These are phyloP conservation scores for Crithidia fasciculata DNA, from an alignment of 208 protist genomes.

Conservation along the genomic window DNA sequence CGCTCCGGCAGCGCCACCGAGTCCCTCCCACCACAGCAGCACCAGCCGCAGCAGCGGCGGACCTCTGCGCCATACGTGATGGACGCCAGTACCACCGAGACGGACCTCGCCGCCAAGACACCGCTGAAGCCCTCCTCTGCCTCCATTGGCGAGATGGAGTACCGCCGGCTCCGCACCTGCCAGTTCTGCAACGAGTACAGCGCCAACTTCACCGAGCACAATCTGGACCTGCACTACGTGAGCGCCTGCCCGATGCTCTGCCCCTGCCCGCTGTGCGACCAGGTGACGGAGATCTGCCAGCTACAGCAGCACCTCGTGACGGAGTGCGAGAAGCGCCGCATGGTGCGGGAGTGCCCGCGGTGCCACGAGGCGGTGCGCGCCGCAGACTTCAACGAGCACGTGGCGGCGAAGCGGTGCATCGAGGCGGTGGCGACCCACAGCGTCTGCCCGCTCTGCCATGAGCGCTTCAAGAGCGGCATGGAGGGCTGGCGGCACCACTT, in stretches of 20 bases:
- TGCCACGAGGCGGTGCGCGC: constrained; percentile 87
- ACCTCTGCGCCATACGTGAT: background rate
- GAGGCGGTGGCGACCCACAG: constrained; percentile 65
- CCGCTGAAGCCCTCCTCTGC: constrained; percentile 13
- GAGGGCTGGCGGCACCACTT: constrained; percentile 85
- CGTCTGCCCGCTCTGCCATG: constrained; percentile 90
- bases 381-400: constrained; percentile 79
- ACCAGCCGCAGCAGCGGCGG: constrained; percentile 1
- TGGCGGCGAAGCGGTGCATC: constrained; percentile 71
- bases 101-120: constrained; percentile 1
- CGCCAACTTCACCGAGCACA: constrained; percentile 67
- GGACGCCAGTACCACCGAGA: background rate
- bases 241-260: constrained; percentile 91
- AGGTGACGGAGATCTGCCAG: constrained; percentile 91
- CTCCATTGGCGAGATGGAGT: constrained; percentile 34
- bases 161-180: constrained; percentile 56
- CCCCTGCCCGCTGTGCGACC: constrained; percentile 89
- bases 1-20: constrained; percentile 6
- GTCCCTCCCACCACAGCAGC: background rate
- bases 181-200: constrained; percentile 90
- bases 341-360: constrained; percentile 88
- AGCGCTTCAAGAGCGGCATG: constrained; percentile 62
- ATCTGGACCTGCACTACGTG: constrained; percentile 88
- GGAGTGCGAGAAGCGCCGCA: constrained; percentile 76
- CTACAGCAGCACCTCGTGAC: constrained; percentile 89